These are phyloP conservation scores for Pseudocercospora crystallina DNA, from an alignment of 2,329 filamentous ascomycete species.

Conservation along the genomic window DNA sequence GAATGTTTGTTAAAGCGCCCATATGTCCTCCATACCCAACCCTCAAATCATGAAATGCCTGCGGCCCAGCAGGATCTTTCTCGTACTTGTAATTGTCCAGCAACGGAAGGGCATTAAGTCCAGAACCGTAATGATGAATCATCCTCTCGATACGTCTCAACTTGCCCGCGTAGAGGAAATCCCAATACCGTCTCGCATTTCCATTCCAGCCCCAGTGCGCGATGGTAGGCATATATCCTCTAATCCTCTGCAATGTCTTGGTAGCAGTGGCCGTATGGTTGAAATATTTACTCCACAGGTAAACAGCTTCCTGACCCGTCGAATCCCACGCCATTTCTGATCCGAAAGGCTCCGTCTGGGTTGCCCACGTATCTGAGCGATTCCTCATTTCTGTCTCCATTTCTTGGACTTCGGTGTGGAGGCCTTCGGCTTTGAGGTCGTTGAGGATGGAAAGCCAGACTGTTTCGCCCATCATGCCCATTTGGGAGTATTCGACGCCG, in stretches of 20 bases:
- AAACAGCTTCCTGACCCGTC: conserved; percentile 62
- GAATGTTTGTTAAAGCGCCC: conserved; percentile 57
- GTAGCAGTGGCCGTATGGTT: conserved; percentile 45
- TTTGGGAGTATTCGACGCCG: conserved; percentile 43
- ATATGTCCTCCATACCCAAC: conserved; percentile 56
- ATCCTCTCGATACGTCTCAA: conserved; percentile 47
- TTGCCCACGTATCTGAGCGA: conserved; percentile 53
- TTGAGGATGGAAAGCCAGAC: conserved; percentile 55
- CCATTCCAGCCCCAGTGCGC: conserved; percentile 65
- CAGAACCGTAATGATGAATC: conserved; percentile 63
- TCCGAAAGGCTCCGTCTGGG: conserved; percentile 55
- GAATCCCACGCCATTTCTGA: conserved; percentile 65
- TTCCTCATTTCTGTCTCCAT: conserved; percentile 50
- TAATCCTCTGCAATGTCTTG: conserved; percentile 57
- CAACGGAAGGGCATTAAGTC: conserved; percentile 57
- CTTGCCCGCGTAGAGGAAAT: conserved; percentile 53
- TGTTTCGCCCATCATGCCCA: conserved; percentile 61
- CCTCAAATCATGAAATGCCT: conserved; percentile 52
- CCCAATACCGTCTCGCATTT: conserved; percentile 62
- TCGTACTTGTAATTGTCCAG: conserved; percentile 53
- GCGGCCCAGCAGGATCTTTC: conserved; percentile 30
- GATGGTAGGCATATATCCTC: conserved; percentile 59
- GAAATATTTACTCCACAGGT: conserved; percentile 51
- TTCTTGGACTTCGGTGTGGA: conserved; percentile 39
- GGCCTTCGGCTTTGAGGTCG: conserved; percentile 52